Evolutionary conservation across 306 rosid species (phyloP), one percentile per base, ranked within the genome.

Genomic region (Lathyrus aphaca): DNA sequence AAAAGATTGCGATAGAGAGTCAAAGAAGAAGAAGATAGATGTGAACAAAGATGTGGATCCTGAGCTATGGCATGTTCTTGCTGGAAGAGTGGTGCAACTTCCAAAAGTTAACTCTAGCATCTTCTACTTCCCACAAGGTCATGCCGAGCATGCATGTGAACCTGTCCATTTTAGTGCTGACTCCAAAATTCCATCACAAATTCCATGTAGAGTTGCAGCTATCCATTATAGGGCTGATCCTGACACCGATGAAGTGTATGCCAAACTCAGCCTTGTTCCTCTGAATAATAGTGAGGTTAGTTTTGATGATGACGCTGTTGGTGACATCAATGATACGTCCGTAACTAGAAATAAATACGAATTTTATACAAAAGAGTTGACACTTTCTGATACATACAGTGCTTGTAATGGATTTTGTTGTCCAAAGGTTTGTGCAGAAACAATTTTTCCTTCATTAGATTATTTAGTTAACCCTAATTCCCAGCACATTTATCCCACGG

Each of bases 81-180:
- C 97, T 0, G 97, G 97, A 59, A 91, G 87, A 16, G 82, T 88
- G 96, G 91, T 87, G 14, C 91, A 89, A 77, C 86, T 89, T 91
- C 98, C 86, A 23, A 1, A 19, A 6, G 88, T 85, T 43, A 85
- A 84, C 68, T 60, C 91, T 30, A 77, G 76, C 39, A 91, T 91
- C 37, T 91, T 80, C 68, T 91, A 91, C 78, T 88, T 85, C 40
- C 90, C 88, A 21, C 90, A 85, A 35, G 94, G 94, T 5, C 91
- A 88, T 29, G 89, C 93, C 7, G 97, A 91, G 44, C 97, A 91
- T 68, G 81, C 97, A 29, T 77, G 84, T 64, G 89, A 79, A 1
- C 73, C 80, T 1, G 93, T 89, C 13, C 82, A 86, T 70, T 89
- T 92, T 81, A 54, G 84, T 40, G 71, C 32, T 48, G 79, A 45